Conservation (phyloP, 2,329 filamentous ascomycete genomes). For the Biscogniauxia marginata region DNA sequence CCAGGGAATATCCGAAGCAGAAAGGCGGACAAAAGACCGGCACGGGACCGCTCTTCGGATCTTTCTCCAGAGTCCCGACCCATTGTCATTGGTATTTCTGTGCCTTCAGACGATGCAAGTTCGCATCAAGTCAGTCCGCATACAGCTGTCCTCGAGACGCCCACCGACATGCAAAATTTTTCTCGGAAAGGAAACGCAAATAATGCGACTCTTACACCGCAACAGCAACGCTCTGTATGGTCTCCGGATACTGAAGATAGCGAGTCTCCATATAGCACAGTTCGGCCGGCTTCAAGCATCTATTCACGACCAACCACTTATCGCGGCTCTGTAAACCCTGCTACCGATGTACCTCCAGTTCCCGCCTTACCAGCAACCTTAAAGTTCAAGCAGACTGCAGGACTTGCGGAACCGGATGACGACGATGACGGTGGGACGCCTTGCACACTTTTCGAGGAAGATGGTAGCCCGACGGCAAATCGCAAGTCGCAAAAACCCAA, state of each 20-base stretch:
- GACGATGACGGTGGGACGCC: slow-evolving; percentile 48
- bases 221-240: slow-evolving; percentile 54
- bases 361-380: slow-evolving; percentile 53
- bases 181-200: slow-evolving; percentile 20
- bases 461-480: slow-evolving; percentile 47
- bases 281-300: slow-evolving; percentile 55
- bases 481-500: slow-evolving; percentile 40
- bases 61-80: slow-evolving; percentile 68
- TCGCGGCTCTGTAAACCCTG: slow-evolving; percentile 21
- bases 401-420: slow-evolving; percentile 46
- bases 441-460: slow-evolving; percentile 70
- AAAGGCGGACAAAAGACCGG: slow-evolving; percentile 26
- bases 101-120: slow-evolving; percentile 53
- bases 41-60: slow-evolving; percentile 37
- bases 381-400: slow-evolving; percentile 34
- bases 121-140: slow-evolving; percentile 51
- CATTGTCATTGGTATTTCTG: slow-evolving; percentile 69
- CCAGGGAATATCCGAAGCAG: slow-evolving; percentile 21
- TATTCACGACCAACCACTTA: slow-evolving; percentile 56
- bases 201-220: slow-evolving; percentile 26
- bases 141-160: slow-evolving; percentile 43
- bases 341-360: slow-evolving; percentile 54
- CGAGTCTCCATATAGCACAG: slow-evolving; percentile 39
- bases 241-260: slow-evolving; percentile 61
- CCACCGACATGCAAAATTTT: slow-evolving; percentile 33